Conservation (phyloP, 2,329 filamentous ascomycete species). For the Paraphaeosphaeria sporulosa region DNA sequence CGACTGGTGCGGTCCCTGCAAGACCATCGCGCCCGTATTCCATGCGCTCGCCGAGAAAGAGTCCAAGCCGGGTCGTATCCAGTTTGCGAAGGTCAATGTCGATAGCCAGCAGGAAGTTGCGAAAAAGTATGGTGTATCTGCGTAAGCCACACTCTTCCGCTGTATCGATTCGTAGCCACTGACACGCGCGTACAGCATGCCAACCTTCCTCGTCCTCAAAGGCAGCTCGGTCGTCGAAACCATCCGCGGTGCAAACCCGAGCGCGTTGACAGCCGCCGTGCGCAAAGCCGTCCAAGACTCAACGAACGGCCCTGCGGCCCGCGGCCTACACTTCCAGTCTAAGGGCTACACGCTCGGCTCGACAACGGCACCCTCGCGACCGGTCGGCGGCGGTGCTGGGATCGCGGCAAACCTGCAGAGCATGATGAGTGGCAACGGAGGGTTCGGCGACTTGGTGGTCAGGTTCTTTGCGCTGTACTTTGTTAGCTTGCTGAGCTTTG, state of each 20-base stretch:
- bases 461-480: slow-evolving; percentile 58
- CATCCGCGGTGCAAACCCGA: slow-evolving; percentile 58
- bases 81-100: slow-evolving; percentile 64
- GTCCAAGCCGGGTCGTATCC: slow-evolving; percentile 54
- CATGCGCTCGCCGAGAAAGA: slow-evolving; percentile 61
- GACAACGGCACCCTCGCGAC: slow-evolving; percentile 31
- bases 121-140: slow-evolving; percentile 57
- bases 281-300: slow-evolving; percentile 53
- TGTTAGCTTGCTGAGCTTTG: slow-evolving; percentile 55
- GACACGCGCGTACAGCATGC: slow-evolving; percentile 47
- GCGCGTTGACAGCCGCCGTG: slow-evolving; percentile 56
- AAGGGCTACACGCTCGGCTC: slow-evolving; percentile 55
- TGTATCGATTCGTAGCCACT: neutral
- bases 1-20: slow-evolving; percentile 66
- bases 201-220: slow-evolving; percentile 59
- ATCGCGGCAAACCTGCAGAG: slow-evolving; percentile 33
- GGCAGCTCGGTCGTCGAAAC: slow-evolving; percentile 54
- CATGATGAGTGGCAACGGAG: slow-evolving; percentile 41
- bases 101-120: slow-evolving; percentile 61
- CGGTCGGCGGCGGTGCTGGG: slow-evolving; percentile 32
- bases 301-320: slow-evolving; percentile 45
- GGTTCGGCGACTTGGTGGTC: slow-evolving; percentile 50
- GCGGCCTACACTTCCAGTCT: slow-evolving; percentile 47
- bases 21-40: slow-evolving; percentile 60
- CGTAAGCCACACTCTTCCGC: slow-evolving; percentile 40